Conservation (phyloP, 176 grass and related monocot species). For the Lolium multiflorum region DNA sequence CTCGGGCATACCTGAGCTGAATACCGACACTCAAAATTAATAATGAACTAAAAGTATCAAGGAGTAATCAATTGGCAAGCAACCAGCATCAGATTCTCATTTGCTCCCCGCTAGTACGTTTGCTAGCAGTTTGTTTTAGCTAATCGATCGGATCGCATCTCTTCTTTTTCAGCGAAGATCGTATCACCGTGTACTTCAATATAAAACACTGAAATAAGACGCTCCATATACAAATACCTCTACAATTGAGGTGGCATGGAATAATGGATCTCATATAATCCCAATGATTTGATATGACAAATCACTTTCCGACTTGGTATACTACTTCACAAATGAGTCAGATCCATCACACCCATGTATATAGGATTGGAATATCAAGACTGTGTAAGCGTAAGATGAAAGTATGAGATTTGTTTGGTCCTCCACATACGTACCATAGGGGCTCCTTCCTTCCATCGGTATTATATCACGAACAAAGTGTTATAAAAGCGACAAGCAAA, state of each 20-base stretch:
- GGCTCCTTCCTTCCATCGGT: too few relatives aligned
- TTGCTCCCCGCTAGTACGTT: background rate
- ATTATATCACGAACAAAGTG: too few relatives aligned
- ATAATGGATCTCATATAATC: background rate
- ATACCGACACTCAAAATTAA: background rate
- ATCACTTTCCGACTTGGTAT: too few relatives aligned
- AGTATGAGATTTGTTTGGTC: too few relatives aligned
- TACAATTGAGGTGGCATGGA: background rate
- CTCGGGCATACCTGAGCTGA: background rate
- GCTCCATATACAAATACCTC: background rate
- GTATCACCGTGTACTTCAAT: background rate
- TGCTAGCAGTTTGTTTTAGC: background rate
- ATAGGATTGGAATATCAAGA: too few relatives aligned
- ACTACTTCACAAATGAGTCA: too few relatives aligned
- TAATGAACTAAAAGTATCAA: conserved; percentile 19
- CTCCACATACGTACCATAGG: too few relatives aligned
- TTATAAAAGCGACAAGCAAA: too few relatives aligned
- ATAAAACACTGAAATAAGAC: background rate
- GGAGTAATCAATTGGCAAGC: conserved; percentile 7
- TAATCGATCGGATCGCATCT: background rate
- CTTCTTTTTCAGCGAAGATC: background rate
- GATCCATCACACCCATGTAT: too few relatives aligned
- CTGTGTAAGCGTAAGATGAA: too few relatives aligned
- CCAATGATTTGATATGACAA: background rate
- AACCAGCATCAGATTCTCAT: background rate